Percentiles rank a stretch among this genome's conserved stretches.
Conservation (phyloP, 108 stramenopile species). For the Cafeteria roenbergensis region DNA sequence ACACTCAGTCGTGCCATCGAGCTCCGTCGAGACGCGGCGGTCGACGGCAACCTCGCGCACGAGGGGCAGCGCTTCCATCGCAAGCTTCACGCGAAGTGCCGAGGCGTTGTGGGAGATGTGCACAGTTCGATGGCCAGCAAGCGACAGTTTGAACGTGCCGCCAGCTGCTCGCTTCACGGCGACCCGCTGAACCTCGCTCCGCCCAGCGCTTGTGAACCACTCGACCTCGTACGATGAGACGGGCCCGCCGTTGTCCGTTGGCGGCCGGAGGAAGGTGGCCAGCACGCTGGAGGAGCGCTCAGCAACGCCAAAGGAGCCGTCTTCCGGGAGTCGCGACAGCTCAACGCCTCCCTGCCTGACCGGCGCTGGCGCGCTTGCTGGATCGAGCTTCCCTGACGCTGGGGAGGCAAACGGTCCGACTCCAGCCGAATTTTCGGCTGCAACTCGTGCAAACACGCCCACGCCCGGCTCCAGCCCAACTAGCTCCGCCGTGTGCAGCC, state of each 20-base stretch:
- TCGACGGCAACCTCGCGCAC: slow-evolving; percentile 27
- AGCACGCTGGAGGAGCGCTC: slow-evolving; percentile 51
- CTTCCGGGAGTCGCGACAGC: slow-evolving; percentile 29
- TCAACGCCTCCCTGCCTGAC: slow-evolving; percentile 33
- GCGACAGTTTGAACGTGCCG: slow-evolving; percentile 31
- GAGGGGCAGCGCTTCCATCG: slow-evolving; percentile 18
- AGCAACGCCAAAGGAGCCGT: slow-evolving; percentile 40
- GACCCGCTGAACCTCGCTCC: no score
- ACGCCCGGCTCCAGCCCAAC: no score
- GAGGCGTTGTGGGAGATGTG: slow-evolving; percentile 26
- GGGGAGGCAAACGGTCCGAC: slow-evolving; percentile 23
- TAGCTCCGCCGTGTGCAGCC: no score
- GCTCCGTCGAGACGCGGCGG: background rate
- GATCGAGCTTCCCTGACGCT: slow-evolving; percentile 26
- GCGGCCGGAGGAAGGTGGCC: slow-evolving; percentile 45
- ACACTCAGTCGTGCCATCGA: background rate
- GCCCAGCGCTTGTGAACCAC: slow-evolving; percentile 50
- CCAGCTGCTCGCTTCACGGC: no score
- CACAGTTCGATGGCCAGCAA: slow-evolving; percentile 15
- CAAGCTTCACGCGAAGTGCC: background rate
- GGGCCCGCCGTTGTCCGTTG: slow-evolving; percentile 39
- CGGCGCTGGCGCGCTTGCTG: slow-evolving; percentile 36
- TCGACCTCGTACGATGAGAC: slow-evolving; percentile 48
- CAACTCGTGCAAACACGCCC: no score
- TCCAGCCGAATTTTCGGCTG: slow-evolving; percentile 26